These are phyloP conservation scores for Miamiensis avidus DNA, from an alignment of 169 alveolate species.

Conservation along the genomic window DNA sequence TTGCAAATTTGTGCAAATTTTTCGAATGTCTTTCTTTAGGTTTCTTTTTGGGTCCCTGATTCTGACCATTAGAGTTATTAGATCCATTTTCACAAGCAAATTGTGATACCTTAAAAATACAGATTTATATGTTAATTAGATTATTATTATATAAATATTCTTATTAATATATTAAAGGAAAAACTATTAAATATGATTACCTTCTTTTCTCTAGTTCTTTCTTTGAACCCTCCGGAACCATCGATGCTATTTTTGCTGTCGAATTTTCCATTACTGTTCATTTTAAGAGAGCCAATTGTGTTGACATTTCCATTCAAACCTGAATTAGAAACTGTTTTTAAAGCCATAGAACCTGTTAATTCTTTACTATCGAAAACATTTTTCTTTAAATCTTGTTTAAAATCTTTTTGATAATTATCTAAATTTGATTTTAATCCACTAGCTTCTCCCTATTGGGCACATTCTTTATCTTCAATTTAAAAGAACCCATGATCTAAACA, in stretches of 20 bases:
- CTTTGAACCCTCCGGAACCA: not conserved
- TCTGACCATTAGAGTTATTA: not conserved
- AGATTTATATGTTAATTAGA: no score
- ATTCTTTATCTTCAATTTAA: conserved; percentile 21
- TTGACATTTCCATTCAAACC: not conserved
- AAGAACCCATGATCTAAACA: conserved; percentile 58
- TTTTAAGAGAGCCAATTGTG: not conserved
- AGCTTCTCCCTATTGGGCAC: not conserved
- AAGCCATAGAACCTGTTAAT: not conserved
- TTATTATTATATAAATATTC: no score
- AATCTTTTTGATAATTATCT: no score
- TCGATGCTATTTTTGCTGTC: not conserved
- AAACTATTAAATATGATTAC: no score
- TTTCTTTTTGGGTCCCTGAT: no score
- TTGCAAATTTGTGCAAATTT: not conserved
- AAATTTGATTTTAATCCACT: no score
- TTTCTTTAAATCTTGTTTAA: no score
- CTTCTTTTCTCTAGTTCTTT: not conserved
- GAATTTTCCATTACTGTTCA: not conserved
- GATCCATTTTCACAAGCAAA: not conserved
- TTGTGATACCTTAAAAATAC: not conserved
- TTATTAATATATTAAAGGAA: no score
- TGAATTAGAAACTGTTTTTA: not conserved
- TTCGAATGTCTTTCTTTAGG: not conserved
- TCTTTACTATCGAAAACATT: no score